Evolutionary conservation across 345 rosid species (phyloP), one percentile per base, ranked within the genome.

Genomic region (Streptanthus diversifolius): DNA sequence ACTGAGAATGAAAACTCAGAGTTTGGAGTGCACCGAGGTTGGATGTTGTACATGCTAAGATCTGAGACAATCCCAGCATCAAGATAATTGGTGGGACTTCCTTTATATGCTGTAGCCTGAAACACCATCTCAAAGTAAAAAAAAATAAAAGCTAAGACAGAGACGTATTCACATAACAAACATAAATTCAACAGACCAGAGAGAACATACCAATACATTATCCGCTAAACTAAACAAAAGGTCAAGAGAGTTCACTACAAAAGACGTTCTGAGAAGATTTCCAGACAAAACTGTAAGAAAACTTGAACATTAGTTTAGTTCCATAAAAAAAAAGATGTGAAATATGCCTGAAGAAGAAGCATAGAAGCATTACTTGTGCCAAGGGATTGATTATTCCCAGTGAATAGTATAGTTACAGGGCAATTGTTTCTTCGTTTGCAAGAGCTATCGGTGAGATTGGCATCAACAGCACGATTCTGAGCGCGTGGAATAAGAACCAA

Each of bases 401-500:
- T 90, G 59, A 87, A 40, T 32, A 93, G 86, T 61, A 83, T 21
- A 39, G 86, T 82, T 12, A 80, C 86, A 66, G 98, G 93, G 68
- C 98, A 93, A 54, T 82, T 54, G 19, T 87, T 88, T 10, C 78
- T 77, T 0, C 11, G 58, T 72, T 82, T 79, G 83, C 98, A 93
- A 3, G 96, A 84, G 13, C 76, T 81, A 70, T 82, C 71, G 8
- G 90, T 92, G 54, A 72, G 49, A 75, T 63, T 71, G 8, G 80
- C 53, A 70, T 77, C 80, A 39, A 84, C 82, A 1, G 90, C 95
- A 37, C 92, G 91, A 63, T 69, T 74, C 18, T 82, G 64, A 24
- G 86, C 83, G 51, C 69, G 84, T 5, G 99, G 97, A 45, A 88
- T 69, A 57, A 83, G 97, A 41, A 91, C 70, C 39, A 93, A 12